Base-by-base conservation (phyloP, 768 basidiomycete species). In the Collybiopsis confluens region DNA sequence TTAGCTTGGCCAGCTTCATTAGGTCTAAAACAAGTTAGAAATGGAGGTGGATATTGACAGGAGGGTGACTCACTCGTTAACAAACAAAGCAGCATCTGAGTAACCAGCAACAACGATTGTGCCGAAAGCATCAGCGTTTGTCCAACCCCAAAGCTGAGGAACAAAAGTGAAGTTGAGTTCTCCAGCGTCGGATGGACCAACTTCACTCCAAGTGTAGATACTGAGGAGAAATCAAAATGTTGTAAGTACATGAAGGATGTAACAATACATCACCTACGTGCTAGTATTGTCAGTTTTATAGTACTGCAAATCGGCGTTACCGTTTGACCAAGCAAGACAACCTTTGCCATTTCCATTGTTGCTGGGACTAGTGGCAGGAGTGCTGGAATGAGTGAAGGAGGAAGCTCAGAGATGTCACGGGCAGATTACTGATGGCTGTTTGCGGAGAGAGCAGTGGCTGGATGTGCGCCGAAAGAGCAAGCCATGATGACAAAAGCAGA, bases 121-220 rank as follows among this genome's bases (percentile, higher is more conserved):
- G 54, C 72, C 59, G 65, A 88, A 87, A 15, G 78, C 72, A 6
- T 49, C 57, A n/a, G 23, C 75, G 62, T 51, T 87, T 75, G 27
- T 77, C 72, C 7, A 64, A 59, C 56, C 86, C 84, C 88, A 92
- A 1, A 90, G 66, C 86, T 88, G 87, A 20, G 86, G 78, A 33
- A 30, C 72, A 58, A 70, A 82, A 9, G 76, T 67, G 36, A 85
- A 64, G n/a, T 82, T 85, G 49, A 78, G 67, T 5, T 63, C 28
- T 13, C 72, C 68, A 1, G 74, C 69, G 1, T 61, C 58, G n/a
- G 58, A 52, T 18, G 85, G 79, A 44, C 69, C 68, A 57, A 63
- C 68, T 10, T 85, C 77, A 35, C 75, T 73, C 92, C 92, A 95
- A 33, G 76, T 80, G 68, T 90, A 90, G 35, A 85, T 45, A 13